Percentiles rank a stretch among this genome's conserved stretches.
Conservation (phyloP, 441 rosid genomes). For the Cnidoscolus chayamansa region DNA sequence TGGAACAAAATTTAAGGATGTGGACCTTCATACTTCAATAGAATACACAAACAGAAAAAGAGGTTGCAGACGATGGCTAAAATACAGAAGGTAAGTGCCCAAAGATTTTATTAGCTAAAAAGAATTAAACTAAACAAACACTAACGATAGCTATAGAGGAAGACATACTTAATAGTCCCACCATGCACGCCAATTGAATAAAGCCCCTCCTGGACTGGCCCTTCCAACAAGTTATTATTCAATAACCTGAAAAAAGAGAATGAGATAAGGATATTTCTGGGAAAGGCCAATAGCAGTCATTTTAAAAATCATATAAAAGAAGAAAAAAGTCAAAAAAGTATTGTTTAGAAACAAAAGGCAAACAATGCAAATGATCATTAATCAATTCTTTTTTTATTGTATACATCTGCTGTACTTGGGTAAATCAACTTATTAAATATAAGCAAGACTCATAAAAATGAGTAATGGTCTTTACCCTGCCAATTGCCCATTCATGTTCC, state of each 20-base stretch:
- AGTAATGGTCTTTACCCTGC: background rate
- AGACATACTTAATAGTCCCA: conserved; percentile 86
- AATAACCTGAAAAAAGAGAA: conserved; percentile 49
- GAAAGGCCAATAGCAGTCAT: background rate
- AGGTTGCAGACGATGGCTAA: background rate
- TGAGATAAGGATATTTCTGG: background rate
- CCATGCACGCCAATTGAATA: conserved; percentile 90
- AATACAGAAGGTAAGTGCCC: background rate
- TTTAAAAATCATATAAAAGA: too few relatives aligned
- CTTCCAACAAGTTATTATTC: conserved; percentile 71
- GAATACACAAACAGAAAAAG: background rate
- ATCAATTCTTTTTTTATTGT: too few relatives aligned
- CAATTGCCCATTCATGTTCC: background rate
- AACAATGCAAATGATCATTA: background rate
- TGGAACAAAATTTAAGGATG: background rate
- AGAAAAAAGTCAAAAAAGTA: background rate
- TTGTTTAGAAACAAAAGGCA: background rate
- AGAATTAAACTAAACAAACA: conserved; percentile 2
- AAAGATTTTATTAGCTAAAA: background rate
- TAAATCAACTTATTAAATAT: too few relatives aligned
- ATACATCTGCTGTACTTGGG: background rate
- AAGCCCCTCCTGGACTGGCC: conserved; percentile 78
- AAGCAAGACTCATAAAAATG: too few relatives aligned
- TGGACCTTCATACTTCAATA: background rate
- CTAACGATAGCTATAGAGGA: conserved; percentile 1